These are phyloP conservation scores for Leucaena leucocephala DNA, from an alignment of 306 rosid species.

Conservation along the genomic window DNA sequence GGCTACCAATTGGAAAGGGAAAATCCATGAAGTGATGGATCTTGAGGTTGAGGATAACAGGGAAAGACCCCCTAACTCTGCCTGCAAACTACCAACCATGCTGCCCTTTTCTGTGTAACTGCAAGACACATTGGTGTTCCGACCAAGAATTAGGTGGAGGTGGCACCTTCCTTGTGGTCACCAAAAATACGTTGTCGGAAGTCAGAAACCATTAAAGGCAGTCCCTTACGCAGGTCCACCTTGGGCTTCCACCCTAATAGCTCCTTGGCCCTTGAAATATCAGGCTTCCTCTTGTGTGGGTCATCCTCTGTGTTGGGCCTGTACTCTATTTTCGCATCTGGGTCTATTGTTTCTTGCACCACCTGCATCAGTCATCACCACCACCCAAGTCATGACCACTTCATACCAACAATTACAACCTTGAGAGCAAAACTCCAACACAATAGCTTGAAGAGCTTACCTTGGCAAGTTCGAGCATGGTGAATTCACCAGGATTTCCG, in stretches of 20 bases:
- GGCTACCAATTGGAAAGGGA: neutral
- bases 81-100: neutral
- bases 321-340: conserved; percentile 77
- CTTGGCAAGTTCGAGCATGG: conserved; percentile 99
- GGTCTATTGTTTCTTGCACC: conserved; percentile 80
- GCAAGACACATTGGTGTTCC: conserved; percentile 25
- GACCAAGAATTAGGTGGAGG: conserved; percentile 33
- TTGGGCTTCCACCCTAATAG: conserved; percentile 73
- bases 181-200: conserved; percentile 76
- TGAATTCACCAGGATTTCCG: conserved; percentile 98
- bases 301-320: conserved; percentile 78
- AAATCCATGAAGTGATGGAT: neutral
- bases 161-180: conserved; percentile 63
- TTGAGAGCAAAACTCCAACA: conserved; percentile 7
- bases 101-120: conserved; percentile 19
- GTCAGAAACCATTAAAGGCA: conserved; percentile 77
- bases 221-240: conserved; percentile 69
- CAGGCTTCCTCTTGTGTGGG: conserved; percentile 87
- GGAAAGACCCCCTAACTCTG: neutral
- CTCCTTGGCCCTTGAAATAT: conserved; percentile 73
- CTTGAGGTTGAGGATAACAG: conserved; percentile 12
- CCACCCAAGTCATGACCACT: neutral
- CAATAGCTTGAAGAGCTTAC: conserved; percentile 40
- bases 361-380: conserved; percentile 48
- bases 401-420: too few relatives aligned